Conservation (phyloP, 495 filamentous ascomycete genomes). For the Podospora conica region DNA sequence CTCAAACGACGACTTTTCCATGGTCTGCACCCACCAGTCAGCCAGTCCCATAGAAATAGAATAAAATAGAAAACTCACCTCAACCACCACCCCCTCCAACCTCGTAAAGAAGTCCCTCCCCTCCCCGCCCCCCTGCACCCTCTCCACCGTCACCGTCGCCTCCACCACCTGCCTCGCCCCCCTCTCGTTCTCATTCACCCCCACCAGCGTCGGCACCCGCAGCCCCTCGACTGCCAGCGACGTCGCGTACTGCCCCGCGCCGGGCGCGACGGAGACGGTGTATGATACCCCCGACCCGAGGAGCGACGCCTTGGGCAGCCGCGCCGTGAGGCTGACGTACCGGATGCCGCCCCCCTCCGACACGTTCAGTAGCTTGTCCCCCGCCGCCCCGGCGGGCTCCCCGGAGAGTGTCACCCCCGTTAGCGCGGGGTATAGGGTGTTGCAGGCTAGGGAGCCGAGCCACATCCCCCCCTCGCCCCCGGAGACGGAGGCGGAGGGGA, state of each 20-base stretch:
- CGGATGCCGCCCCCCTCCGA: slow-evolving; percentile 23
- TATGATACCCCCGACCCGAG: slow-evolving; percentile 44
- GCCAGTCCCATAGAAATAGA: background rate
- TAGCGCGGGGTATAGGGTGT: slow-evolving; percentile 28
- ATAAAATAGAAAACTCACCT: slow-evolving; percentile 32
- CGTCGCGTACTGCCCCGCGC: slow-evolving; percentile 19
- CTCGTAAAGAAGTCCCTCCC: slow-evolving; percentile 38
- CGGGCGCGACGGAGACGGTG: slow-evolving; percentile 32
- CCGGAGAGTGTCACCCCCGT: slow-evolving; percentile 16
- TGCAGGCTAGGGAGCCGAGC: slow-evolving; percentile 13
- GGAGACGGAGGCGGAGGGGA: background rate
- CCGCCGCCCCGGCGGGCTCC: background rate
- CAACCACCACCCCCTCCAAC: slow-evolving; percentile 44
- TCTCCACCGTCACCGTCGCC: slow-evolving; percentile 49
- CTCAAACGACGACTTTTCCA: slow-evolving; percentile 53
- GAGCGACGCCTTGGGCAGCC: slow-evolving; percentile 48
- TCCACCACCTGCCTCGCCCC: slow-evolving; percentile 52
- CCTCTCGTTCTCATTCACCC: slow-evolving; percentile 56
- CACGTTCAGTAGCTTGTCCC: slow-evolving; percentile 18
- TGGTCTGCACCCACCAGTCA: slow-evolving; percentile 32
- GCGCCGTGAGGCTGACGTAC: slow-evolving; percentile 34
- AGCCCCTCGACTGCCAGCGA: slow-evolving; percentile 37
- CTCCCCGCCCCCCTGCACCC: slow-evolving; percentile 24
- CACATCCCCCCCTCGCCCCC: background rate
- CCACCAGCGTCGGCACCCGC: slow-evolving; percentile 52